A percentile compares a stretch with the other conserved stretches of the same genome.
Conservation (phyloP, 257 asterid genomes). For the Penstemon davidsonii region DNA sequence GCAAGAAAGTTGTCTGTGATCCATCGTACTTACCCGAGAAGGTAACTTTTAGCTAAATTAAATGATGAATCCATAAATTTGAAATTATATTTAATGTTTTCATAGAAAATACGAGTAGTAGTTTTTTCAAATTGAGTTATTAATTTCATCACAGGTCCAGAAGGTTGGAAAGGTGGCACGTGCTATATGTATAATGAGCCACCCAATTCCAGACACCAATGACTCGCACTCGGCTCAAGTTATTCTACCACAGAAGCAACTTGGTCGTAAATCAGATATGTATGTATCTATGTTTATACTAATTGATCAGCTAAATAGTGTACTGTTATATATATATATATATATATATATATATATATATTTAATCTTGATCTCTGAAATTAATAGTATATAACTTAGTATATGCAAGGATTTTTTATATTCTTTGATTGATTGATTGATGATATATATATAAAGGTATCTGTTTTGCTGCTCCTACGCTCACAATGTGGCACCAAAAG, state of each 20-base stretch:
- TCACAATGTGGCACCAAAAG: conserved; percentile 94
- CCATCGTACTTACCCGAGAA: conserved; percentile 86
- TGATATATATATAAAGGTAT: conserved; percentile 47
- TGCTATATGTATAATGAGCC: conserved; percentile 95
- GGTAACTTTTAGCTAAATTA: conserved; percentile 38
- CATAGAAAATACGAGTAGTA: neutral
- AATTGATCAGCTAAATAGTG: too few relatives aligned
- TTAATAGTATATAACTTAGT: too few relatives aligned
- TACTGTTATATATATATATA: too few relatives aligned
- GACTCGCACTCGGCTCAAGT: conserved; percentile 98
- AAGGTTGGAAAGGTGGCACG: conserved; percentile 92
- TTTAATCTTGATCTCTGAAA: too few relatives aligned
- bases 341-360: too few relatives aligned
- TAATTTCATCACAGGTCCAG: conserved; percentile 53
- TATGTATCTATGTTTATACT: conserved; percentile 28
- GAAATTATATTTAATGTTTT: neutral
- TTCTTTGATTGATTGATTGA: too few relatives aligned
- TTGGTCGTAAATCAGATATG: conserved; percentile 97
- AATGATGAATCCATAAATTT: neutral
- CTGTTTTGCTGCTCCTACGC: conserved; percentile 93
- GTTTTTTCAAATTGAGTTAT: conserved; percentile 19
- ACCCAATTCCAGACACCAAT: conserved; percentile 89
- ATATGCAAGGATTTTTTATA: too few relatives aligned
- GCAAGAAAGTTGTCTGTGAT: conserved; percentile 96
- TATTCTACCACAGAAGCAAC: conserved; percentile 96